Conservation (phyloP, 2,329 filamentous ascomycete genomes). For the Neonectria coccinea region DNA sequence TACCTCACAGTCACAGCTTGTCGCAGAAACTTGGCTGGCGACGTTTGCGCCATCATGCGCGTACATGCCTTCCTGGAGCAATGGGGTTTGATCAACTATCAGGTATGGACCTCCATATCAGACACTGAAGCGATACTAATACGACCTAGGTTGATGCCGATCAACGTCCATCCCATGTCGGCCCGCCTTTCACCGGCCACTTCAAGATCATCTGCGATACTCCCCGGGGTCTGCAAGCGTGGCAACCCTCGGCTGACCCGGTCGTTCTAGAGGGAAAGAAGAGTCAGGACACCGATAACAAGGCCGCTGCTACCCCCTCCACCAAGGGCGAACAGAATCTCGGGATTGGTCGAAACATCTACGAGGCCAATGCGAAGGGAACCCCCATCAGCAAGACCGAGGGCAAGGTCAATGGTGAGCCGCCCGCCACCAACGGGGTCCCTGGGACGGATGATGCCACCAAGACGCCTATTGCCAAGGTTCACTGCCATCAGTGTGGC, state of each 20-base stretch:
- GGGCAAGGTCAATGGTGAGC: slow-evolving; percentile 81
- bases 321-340: slow-evolving; percentile 87
- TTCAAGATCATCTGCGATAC: slow-evolving; percentile 97
- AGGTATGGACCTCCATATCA: slow-evolving; percentile 66
- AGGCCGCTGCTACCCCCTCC: slow-evolving; percentile 73
- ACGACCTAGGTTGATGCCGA: slow-evolving; percentile 87
- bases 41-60: slow-evolving; percentile 99
- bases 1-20: slow-evolving; percentile 98
- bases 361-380: slow-evolving; percentile 88
- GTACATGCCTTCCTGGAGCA: slow-evolving; percentile 98
- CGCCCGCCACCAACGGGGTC: slow-evolving; percentile 73
- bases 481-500: slow-evolving; percentile 91
- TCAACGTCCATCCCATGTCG: slow-evolving; percentile 92
- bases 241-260: slow-evolving; percentile 88
- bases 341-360: slow-evolving; percentile 95
- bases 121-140: slow-evolving; percentile 44
- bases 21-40: slow-evolving; percentile 91
- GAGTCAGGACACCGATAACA: slow-evolving; percentile 76
- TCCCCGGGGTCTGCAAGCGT: slow-evolving; percentile 91
- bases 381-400: slow-evolving; percentile 76
- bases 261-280: slow-evolving; percentile 71
- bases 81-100: slow-evolving; percentile 99
- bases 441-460: slow-evolving; percentile 68
- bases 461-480: slow-evolving; percentile 74
- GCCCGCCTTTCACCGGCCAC: slow-evolving; percentile 95